Conservation (phyloP, 306 rosid species). For the Rosa chinensis region DNA sequence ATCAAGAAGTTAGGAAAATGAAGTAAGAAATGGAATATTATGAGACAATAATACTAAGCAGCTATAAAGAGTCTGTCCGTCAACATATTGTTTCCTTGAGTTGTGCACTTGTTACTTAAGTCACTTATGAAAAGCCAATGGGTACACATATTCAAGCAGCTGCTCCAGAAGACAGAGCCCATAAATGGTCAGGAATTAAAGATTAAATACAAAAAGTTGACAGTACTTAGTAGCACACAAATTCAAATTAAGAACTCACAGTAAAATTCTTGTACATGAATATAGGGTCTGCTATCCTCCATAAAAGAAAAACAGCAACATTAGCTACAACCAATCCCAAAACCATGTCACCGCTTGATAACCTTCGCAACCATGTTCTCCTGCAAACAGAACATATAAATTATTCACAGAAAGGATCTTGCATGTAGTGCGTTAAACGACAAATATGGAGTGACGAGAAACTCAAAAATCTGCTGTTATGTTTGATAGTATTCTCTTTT, state of each 20-base stretch:
- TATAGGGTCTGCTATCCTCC: conserved; percentile 49
- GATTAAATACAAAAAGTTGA: conserved; percentile 8
- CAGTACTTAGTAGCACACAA: conserved; percentile 22
- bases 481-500: neutral
- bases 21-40: conserved; percentile 22
- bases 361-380: conserved; percentile 53
- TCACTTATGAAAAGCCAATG: neutral
- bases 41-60: conserved; percentile 16
- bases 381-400: conserved; percentile 47
- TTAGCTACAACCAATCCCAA: conserved; percentile 75
- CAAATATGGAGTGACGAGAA: neutral
- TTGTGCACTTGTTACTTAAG: neutral
- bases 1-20: conserved; percentile 26
- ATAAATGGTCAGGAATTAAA: conserved; percentile 9
- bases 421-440: neutral
- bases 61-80: conserved; percentile 6
- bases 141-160: neutral
- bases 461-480: neutral
- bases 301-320: conserved; percentile 62
- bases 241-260: conserved; percentile 47
- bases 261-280: conserved; percentile 78
- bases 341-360: conserved; percentile 47
- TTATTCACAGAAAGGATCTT: conserved; percentile 11
- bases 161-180: conserved; percentile 12
- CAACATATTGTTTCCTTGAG: conserved; percentile 9